Evolutionary conservation across 768 basidiomycete genomes (phyloP), one percentile per base, ranked within the genome.

Genomic region (Cantharellus cinnabarinus): DNA sequence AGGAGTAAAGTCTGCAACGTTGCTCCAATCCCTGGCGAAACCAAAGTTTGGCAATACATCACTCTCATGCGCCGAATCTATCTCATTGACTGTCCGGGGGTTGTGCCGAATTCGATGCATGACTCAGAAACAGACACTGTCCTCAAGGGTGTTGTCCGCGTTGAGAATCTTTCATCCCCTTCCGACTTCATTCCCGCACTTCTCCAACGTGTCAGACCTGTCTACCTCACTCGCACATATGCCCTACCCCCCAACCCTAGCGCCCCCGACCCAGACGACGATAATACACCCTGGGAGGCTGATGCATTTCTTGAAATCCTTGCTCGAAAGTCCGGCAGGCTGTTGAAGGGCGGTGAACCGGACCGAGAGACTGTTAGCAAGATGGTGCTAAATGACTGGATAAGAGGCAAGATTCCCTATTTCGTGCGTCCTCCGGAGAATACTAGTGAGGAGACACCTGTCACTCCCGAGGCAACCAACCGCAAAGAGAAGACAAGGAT

Each of bases 41-140:
- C 95, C 51, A 99, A 98, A 73, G 93, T 98, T 64, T 99, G 95
- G 95, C 94, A 99, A 77, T 99, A 99, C 71, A 97, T 99, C 73
- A 93, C 90, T 38, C 75, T 99, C 48, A 99, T 93, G 61, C 80
- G 85, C 63, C 79, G 87, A 58, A 99, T 99, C 68, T 99, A 97
- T 74, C 83, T 99, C 64, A 97, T 99, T 73, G 95, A 99, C 71
- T 99, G 95, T 68, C 95, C 95, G 38, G 95, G 95, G 55, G 88
- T 98, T 70, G 95, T 97, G 1, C 94, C 94, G 2, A 83, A 90
- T 15, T 93, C 90, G 34, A 85, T 89, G 2, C 77, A 86, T 62
- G 93, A 98, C 70, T 79, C 85, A 2, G 83, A 94, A 67, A 89
- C 89, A 0, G 79, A 81, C 14, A 95, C 83, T 3, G 95, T 98